Conservation (phyloP, 345 rosid genomes). For the Litchi chinensis region DNA sequence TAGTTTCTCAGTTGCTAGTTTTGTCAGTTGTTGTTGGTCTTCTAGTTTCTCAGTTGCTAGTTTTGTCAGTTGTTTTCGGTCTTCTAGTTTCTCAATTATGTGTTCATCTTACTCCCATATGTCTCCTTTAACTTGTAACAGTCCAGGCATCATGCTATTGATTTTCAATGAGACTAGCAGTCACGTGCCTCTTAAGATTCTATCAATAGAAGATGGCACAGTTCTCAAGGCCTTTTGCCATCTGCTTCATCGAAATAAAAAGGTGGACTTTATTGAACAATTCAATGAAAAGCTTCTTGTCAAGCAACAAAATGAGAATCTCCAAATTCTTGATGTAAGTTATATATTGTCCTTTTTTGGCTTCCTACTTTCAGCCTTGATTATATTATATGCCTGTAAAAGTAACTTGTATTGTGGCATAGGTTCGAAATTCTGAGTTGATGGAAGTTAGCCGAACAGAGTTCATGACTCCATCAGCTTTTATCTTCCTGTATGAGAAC, state of each 20-base stretch:
- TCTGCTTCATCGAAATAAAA: slow-evolving; percentile 90
- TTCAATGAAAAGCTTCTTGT: slow-evolving; percentile 99
- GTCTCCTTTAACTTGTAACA: slow-evolving; percentile 32
- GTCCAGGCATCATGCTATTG: slow-evolving; percentile 97
- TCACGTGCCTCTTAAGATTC: slow-evolving; percentile 83
- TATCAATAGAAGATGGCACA: slow-evolving; percentile 96
- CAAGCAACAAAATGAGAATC: slow-evolving; percentile 97
- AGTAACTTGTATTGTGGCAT: slow-evolving; percentile 13
- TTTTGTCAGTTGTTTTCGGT: background rate
- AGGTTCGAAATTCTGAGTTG: slow-evolving; percentile 82
- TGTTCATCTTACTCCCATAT: slow-evolving; percentile 7
- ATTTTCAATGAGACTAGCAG: slow-evolving; percentile 77
- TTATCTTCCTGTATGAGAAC: slow-evolving; percentile 90
- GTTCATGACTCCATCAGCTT: slow-evolving; percentile 96
- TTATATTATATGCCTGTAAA: background rate
- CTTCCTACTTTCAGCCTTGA: slow-evolving; percentile 2
- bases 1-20: background rate
- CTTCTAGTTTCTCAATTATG: background rate
- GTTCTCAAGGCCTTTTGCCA: slow-evolving; percentile 91
- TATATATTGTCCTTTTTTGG: background rate
- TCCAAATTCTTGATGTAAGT: slow-evolving; percentile 95
- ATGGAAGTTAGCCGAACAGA: slow-evolving; percentile 80
- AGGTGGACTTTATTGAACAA: slow-evolving; percentile 98
- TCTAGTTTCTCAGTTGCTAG: background rate
- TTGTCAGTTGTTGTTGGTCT: too few relatives aligned